Percentiles rank a stretch among this genome's conserved stretches.
These are phyloP conservation scores for Septoria linicola DNA, from an alignment of 2,329 filamentous ascomycete species.

Conservation along the genomic window DNA sequence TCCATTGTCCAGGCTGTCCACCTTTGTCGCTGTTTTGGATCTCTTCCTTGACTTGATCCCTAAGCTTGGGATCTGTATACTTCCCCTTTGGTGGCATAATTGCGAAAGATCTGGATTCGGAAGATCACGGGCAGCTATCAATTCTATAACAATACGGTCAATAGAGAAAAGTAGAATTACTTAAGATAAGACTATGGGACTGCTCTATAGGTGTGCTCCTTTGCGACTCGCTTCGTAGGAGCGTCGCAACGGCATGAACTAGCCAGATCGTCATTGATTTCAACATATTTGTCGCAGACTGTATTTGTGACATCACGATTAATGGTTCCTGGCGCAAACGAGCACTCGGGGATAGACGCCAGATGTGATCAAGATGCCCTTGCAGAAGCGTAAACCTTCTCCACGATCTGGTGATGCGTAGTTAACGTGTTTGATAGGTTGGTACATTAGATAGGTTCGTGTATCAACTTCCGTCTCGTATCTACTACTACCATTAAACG, in stretches of 20 bases:
- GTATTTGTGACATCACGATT: slow-evolving; percentile 18
- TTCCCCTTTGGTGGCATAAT: slow-evolving; percentile 49
- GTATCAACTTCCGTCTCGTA: too few relatives aligned
- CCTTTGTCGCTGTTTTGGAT: slow-evolving; percentile 49
- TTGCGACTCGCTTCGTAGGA: background rate
- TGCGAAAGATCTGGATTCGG: too few relatives aligned
- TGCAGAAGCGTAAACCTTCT: slow-evolving; percentile 18
- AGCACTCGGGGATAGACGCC: background rate
- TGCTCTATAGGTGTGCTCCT: background rate
- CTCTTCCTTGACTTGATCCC: slow-evolving; percentile 50
- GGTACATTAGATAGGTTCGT: too few relatives aligned
- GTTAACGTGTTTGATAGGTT: too few relatives aligned
- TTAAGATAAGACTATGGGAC: too few relatives aligned
- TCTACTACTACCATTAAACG: too few relatives aligned
- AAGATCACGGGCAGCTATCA: too few relatives aligned
- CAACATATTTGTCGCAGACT: background rate
- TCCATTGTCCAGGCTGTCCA: slow-evolving; percentile 51
- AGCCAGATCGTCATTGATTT: slow-evolving; percentile 22
- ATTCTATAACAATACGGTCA: too few relatives aligned
- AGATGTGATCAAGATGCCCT: slow-evolving; percentile 16
- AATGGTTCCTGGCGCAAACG: slow-evolving; percentile 7
- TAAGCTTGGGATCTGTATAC: slow-evolving; percentile 49
- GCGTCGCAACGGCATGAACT: slow-evolving; percentile 1
- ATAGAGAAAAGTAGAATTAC: too few relatives aligned
- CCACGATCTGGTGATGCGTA: slow-evolving; percentile 6